Percentiles rank a stretch among this genome's conserved stretches.
These are phyloP conservation scores for Sporopachydermia quercuum DNA, from an alignment of 805 yeast species.

Conservation along the genomic window DNA sequence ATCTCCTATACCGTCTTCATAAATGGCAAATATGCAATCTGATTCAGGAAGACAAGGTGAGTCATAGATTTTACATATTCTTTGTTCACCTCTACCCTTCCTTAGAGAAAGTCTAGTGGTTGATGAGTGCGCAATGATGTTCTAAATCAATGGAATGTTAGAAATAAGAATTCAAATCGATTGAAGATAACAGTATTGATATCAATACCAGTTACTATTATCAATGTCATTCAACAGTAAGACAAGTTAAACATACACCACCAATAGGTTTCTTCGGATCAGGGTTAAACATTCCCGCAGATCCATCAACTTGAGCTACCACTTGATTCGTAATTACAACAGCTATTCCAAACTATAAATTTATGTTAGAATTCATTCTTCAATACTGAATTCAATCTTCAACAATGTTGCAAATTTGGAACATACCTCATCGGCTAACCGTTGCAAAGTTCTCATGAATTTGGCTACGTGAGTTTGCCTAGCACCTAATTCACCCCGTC, in stretches of 20 bases:
- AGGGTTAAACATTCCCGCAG: slow-evolving; percentile 62
- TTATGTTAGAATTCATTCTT: background rate
- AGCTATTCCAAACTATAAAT: slow-evolving; percentile 65
- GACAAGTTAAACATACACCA: slow-evolving; percentile 39
- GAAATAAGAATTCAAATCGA: background rate
- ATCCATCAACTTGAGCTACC: slow-evolving; percentile 93
- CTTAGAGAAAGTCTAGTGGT: slow-evolving; percentile 84
- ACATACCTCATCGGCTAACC: slow-evolving; percentile 73
- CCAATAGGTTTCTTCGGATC: slow-evolving; percentile 98
- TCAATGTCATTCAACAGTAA: background rate
- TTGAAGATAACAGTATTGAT: no score
- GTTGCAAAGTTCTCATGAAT: slow-evolving; percentile 79
- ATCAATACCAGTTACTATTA: no score
- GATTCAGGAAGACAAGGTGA: slow-evolving; percentile 95
- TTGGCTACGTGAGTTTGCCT: slow-evolving; percentile 90
- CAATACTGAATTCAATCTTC: background rate
- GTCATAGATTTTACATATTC: slow-evolving; percentile 89
- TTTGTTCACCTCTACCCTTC: slow-evolving; percentile 83
- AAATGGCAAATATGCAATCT: slow-evolving; percentile 89
- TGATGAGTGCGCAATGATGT: slow-evolving; percentile 91
- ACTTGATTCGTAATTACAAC: slow-evolving; percentile 94
- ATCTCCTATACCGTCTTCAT: slow-evolving; percentile 94
- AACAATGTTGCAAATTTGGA: background rate
- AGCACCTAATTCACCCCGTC: slow-evolving; percentile 91
- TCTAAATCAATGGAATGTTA: slow-evolving; percentile 15